phyloP scores from a whole-genome alignment of 768 basidiomycete species.

The Nidularia sp. region DNA sequence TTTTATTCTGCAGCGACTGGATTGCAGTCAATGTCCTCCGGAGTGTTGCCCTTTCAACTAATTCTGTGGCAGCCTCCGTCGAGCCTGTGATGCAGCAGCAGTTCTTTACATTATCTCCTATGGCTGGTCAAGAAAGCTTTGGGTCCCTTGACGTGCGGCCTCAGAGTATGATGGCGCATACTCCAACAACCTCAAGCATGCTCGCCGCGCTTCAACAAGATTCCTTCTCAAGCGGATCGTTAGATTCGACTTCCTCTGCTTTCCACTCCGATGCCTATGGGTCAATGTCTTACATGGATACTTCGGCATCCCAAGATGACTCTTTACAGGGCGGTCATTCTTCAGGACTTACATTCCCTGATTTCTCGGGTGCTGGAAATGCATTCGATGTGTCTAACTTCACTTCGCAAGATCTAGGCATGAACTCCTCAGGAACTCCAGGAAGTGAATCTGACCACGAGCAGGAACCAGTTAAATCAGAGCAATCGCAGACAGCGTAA shows the following conservation, averaged over 20 bases:
- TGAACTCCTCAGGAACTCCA: slow-evolving; percentile 48
- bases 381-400: slow-evolving; percentile 72
- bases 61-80: slow-evolving; percentile 88
- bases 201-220: slow-evolving; percentile 82
- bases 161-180: slow-evolving; percentile 64
- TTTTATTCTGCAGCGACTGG: slow-evolving; percentile 62
- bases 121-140: slow-evolving; percentile 83
- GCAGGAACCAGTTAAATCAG: slow-evolving; percentile 63
- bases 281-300: slow-evolving; percentile 74
- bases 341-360: slow-evolving; percentile 64
- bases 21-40: slow-evolving; percentile 86
- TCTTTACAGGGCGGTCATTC: slow-evolving; percentile 53
- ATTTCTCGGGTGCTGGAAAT: slow-evolving; percentile 58
- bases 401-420: slow-evolving; percentile 60
- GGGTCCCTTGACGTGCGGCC: slow-evolving; percentile 60
- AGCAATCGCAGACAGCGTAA: slow-evolving; percentile 38
- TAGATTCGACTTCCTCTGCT: slow-evolving; percentile 58
- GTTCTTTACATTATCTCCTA: slow-evolving; percentile 83
- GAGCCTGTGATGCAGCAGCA: slow-evolving; percentile 91
- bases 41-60: slow-evolving; percentile 83
- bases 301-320: slow-evolving; percentile 61
- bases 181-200: slow-evolving; percentile 89
- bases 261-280: slow-evolving; percentile 71
- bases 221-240: slow-evolving; percentile 57
- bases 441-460: slow-evolving; percentile 61